A percentile compares a stretch with the other conserved stretches of the same genome.
Conservation (phyloP, 768 basidiomycete genomes). For the Boletales sp. region DNA sequence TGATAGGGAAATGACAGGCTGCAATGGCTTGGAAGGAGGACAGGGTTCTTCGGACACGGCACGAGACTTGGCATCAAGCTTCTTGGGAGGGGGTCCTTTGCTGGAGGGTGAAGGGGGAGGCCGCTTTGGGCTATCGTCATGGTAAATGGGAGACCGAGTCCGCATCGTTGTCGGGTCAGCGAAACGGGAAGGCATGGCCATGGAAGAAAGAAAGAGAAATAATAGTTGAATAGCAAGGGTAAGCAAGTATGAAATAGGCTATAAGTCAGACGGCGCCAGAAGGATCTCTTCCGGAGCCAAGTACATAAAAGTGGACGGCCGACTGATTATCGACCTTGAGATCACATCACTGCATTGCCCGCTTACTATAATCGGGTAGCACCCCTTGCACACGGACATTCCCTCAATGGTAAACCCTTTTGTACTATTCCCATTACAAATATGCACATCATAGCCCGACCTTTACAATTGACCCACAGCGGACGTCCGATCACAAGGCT, state of each 20-base stretch:
- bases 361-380: constrained; percentile 17
- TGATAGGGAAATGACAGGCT: neutral
- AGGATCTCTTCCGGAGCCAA: constrained; percentile 21
- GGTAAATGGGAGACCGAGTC: constrained; percentile 27
- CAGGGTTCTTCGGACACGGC: constrained; percentile 27
- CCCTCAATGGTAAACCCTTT: constrained; percentile 22
- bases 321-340: constrained; percentile 30
- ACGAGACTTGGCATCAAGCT: constrained; percentile 29
- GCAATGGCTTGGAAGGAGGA: constrained; percentile 6
- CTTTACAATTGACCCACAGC: constrained; percentile 25
- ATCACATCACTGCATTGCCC: constrained; percentile 25
- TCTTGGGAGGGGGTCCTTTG: constrained; percentile 30
- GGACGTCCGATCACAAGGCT: constrained; percentile 20
- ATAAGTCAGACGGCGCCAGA: constrained; percentile 21
- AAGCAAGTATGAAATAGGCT: constrained; percentile 24
- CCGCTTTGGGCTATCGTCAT: constrained; percentile 27
- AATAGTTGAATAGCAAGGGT: constrained; percentile 7
- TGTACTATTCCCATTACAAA: constrained; percentile 19
- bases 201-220: constrained; percentile 3
- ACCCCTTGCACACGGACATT: constrained; percentile 10
- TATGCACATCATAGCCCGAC: constrained; percentile 12
- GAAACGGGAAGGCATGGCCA: constrained; percentile 26
- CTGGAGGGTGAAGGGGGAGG: constrained; percentile 32
- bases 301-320: constrained; percentile 29
- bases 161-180: constrained; percentile 27